Evolutionary conservation across 1,284 basidiomycete species (phyloP).

Genomic region (Sanghuangporus sanghuang): DNA sequence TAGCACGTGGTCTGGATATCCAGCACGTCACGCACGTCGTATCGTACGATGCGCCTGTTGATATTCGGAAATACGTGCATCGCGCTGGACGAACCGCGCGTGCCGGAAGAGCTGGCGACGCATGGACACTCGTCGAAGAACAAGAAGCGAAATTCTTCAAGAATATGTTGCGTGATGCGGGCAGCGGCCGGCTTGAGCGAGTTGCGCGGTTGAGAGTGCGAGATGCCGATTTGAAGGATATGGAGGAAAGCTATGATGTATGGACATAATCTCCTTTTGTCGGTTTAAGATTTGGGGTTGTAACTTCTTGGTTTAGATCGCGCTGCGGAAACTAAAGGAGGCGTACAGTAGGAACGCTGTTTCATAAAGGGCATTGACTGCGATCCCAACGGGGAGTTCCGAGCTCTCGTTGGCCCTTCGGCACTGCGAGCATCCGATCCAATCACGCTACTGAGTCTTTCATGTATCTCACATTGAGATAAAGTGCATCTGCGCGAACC

Average conservation of each 20-base stretch:
- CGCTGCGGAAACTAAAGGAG: conserved; percentile 33
- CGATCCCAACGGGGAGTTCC: not conserved
- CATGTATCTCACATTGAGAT: too few relatives aligned
- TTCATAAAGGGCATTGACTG: not conserved
- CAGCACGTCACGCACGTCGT: conserved; percentile 89
- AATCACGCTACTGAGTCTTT: too few relatives aligned
- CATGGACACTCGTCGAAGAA: conserved; percentile 94
- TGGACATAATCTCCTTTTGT: conserved; percentile 16
- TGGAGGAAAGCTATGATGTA: conserved; percentile 66
- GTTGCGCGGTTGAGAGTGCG: conserved; percentile 71
- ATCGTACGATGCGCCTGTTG: conserved; percentile 93
- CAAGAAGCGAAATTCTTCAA: conserved; percentile 94
- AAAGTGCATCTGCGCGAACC: too few relatives aligned
- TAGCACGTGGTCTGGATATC: conserved; percentile 96
- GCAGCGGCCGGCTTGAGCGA: conserved; percentile 56
- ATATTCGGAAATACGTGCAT: conserved; percentile 97
- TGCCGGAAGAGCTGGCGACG: conserved; percentile 81
- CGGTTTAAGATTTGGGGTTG: not conserved
- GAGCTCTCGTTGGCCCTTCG: too few relatives aligned
- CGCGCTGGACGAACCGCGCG: conserved; percentile 93
- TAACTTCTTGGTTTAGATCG: conserved; percentile 26
- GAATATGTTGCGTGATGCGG: conserved; percentile 67
- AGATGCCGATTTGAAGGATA: conserved; percentile 54
- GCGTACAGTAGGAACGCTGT: conserved; percentile 26
- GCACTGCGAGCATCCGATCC: too few relatives aligned